Evolutionary conservation across 139 green algal species (phyloP).

Genomic region (Chlorella ohadii): DNA sequence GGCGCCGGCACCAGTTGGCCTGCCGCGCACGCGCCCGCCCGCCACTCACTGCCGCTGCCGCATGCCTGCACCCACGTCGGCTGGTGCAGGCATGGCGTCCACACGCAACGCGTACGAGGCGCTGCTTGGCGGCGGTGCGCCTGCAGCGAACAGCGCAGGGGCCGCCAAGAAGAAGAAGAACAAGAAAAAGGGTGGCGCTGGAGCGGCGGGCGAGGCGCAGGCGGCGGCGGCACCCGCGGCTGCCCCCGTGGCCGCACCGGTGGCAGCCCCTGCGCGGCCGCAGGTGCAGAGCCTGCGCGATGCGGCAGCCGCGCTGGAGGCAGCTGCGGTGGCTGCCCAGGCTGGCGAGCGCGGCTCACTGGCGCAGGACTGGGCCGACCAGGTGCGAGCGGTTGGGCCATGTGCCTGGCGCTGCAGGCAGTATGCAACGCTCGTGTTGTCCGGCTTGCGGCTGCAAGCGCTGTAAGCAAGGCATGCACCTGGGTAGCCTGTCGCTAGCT

Average conservation of each 20-base stretch:
- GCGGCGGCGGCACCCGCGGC: not conserved
- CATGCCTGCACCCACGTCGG: not conserved
- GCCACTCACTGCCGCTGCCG: not conserved
- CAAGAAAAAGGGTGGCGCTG: not conserved
- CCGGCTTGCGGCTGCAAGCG: too few relatives aligned
- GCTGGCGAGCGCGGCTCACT: slow-evolving; percentile 12
- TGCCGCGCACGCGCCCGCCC: too few relatives aligned
- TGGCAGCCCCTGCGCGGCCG: not conserved
- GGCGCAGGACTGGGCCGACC: slow-evolving; percentile 14
- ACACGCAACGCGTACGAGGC: not conserved
- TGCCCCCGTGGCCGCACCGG: not conserved
- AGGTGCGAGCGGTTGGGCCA: not conserved
- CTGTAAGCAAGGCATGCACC: too few relatives aligned
- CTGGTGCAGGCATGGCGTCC: too few relatives aligned
- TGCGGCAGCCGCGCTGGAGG: slow-evolving; percentile 15
- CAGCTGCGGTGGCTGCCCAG: not conserved
- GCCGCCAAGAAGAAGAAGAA: slow-evolving; percentile 3
- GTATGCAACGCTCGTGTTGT: too few relatives aligned
- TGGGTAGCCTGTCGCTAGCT: too few relatives aligned
- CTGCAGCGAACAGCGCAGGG: not conserved
- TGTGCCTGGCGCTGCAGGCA: not conserved
- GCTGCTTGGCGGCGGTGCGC: not conserved
- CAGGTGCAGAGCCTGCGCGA: not conserved
- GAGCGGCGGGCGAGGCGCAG: not conserved
- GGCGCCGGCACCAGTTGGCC: too few relatives aligned